phyloP scores from a whole-genome alignment of 1,139 yeast species.

The Pichia sp. region DNA sequence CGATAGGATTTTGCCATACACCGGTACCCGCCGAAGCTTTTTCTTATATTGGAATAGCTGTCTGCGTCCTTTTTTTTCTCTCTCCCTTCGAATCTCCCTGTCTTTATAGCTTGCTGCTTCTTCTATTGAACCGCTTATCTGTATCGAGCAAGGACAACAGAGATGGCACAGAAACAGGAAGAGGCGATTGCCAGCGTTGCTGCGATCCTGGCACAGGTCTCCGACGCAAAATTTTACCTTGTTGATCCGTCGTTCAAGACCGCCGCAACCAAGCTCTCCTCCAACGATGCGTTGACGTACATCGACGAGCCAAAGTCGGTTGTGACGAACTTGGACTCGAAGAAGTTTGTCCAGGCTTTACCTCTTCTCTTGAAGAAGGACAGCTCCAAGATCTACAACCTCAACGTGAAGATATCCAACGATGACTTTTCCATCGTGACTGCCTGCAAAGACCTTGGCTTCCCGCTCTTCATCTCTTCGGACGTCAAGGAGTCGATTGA shows the following conservation, averaged over 20 bases:
- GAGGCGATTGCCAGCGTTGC: constrained; percentile 22
- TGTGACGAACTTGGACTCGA: constrained; percentile 53
- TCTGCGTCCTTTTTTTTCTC: not conserved
- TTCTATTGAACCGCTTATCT: not conserved
- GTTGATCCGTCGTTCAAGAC: constrained; percentile 18
- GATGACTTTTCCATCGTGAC: constrained; percentile 65
- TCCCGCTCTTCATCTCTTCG: constrained; percentile 62
- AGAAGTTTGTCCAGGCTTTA: constrained; percentile 45
- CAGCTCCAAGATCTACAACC: constrained; percentile 42
- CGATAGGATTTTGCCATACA: not conserved
- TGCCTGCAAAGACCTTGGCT: constrained; percentile 65
- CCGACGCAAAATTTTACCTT: constrained; percentile 22
- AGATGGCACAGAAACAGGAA: constrained; percentile 15
- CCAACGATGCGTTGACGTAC: constrained; percentile 52
- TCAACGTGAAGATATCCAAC: constrained; percentile 54
- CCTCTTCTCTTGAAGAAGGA: constrained; percentile 55
- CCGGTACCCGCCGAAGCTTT: not conserved
- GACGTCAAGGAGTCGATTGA: constrained; percentile 48
- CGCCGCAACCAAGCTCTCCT: constrained; percentile 17
- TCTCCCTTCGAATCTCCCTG: too few relatives aligned
- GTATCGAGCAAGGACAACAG: not conserved
- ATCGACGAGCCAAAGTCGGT: constrained; percentile 40
- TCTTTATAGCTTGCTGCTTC: not conserved
- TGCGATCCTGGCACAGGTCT: constrained; percentile 17
- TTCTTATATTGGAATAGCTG: not conserved